A percentile compares a stretch with the other conserved stretches of the same genome.
phyloP scores from a whole-genome alignment of 2,329 filamentous ascomycete genomes.

The Diatrype stigma region DNA sequence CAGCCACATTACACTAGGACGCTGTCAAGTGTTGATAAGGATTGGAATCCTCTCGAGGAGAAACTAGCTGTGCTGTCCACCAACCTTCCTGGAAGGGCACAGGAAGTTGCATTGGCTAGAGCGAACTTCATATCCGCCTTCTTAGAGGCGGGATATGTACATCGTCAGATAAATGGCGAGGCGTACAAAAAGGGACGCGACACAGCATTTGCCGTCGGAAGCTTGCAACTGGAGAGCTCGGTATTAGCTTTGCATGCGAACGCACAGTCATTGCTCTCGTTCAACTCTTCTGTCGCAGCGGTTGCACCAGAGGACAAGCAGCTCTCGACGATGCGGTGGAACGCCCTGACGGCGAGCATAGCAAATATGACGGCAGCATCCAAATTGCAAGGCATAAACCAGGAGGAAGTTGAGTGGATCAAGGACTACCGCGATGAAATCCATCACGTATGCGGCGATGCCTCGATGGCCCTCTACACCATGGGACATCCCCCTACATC shows the following conservation, averaged over 20 bases:
- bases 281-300: constrained; percentile 22
- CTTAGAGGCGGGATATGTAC: constrained; percentile 22
- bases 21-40: constrained; percentile 56
- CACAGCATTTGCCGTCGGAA: constrained; percentile 18
- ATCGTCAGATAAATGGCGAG: constrained; percentile 18
- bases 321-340: constrained; percentile 23
- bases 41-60: constrained; percentile 47
- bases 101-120: constrained; percentile 22
- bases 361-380: constrained; percentile 17
- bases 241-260: constrained; percentile 18
- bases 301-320: constrained; percentile 7
- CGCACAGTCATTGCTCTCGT: constrained; percentile 21
- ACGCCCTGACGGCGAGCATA: constrained; percentile 19
- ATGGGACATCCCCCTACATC: constrained; percentile 21
- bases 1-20: constrained; percentile 32
- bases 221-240: constrained; percentile 12
- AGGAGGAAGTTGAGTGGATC: constrained; percentile 19
- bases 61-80: constrained; percentile 20
- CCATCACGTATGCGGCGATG: constrained; percentile 25
- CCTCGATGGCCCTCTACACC: constrained; percentile 21
- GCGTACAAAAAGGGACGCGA: constrained; percentile 24
- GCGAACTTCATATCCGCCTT: constrained; percentile 21
- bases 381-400: constrained; percentile 11
- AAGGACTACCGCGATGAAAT: too few relatives aligned
- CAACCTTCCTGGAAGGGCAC: constrained; percentile 13